These are phyloP conservation scores for Aspergillus texensis DNA, from an alignment of 2,329 filamentous ascomycete genomes.

Conservation along the genomic window DNA sequence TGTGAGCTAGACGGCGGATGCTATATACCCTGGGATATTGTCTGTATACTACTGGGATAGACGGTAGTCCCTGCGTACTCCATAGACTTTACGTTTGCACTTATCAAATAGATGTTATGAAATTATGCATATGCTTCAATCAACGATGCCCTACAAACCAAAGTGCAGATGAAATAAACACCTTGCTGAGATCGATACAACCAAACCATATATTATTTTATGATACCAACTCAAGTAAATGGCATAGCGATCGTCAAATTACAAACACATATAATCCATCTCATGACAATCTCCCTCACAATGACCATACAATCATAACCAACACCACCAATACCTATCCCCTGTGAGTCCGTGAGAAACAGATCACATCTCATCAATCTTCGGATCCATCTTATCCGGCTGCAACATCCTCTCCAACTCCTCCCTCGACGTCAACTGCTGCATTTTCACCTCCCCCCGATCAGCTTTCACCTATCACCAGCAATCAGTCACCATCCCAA, in stretches of 20 bases:
- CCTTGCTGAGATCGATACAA: not conserved
- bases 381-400: slow-evolving; percentile 14
- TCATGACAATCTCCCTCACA: not conserved
- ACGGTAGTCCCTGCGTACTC: not conserved
- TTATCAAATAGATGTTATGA: not conserved
- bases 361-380: slow-evolving; percentile 17
- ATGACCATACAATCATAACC: not conserved
- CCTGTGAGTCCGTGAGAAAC: no score
- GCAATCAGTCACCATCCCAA: not conserved
- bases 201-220: not conserved
- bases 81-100: not conserved
- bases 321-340: not conserved
- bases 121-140: not conserved
- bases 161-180: not conserved
- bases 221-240: no score
- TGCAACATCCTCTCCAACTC: slow-evolving; percentile 12
- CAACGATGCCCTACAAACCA: fast-evolving
- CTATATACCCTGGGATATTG: not conserved
- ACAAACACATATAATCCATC: not conserved
- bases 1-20: not conserved
- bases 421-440: not conserved
- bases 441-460: slow-evolving; percentile 17
- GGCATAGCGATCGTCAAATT: no score
- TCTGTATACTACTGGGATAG: not conserved
- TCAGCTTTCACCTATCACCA: slow-evolving; percentile 18